Conservation (phyloP, 108 stramenopile species). For the Pseudonitzschia delicatissima region DNA sequence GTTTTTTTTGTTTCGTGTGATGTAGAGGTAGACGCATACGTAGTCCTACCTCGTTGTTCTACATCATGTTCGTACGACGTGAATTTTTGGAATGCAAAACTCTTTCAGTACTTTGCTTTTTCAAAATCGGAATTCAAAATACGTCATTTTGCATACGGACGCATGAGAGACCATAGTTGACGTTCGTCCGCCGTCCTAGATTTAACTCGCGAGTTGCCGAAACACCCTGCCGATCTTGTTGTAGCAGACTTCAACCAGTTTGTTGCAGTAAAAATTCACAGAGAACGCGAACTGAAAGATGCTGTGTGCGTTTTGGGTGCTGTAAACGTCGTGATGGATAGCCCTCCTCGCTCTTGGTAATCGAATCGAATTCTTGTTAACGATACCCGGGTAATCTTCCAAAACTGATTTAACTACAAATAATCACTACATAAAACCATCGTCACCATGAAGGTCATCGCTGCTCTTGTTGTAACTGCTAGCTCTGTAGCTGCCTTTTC, state of each 20-base stretch:
- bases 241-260: background rate
- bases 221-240: background rate
- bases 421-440: background rate
- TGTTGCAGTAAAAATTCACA: background rate
- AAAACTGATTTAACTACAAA: no score
- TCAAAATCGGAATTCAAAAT: no score
- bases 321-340: background rate
- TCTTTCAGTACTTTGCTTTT: no score
- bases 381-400: background rate
- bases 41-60: no score
- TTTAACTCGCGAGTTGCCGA: no score
- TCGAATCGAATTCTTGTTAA: background rate
- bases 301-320: slow-evolving; percentile 1
- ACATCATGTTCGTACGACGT: no score
- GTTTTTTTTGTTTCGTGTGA: no score
- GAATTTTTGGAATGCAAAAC: no score
- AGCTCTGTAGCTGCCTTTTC: slow-evolving; percentile 78
- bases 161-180: no score
- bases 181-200: no score
- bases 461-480: slow-evolving; percentile 62
- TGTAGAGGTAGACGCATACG: no score
- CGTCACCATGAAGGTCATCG: slow-evolving; percentile 63
- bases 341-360: background rate
- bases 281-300: background rate
- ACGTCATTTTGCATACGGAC: no score